phyloP scores from a whole-genome alignment of 345 rosid species.

The Corymbia maculata region DNA sequence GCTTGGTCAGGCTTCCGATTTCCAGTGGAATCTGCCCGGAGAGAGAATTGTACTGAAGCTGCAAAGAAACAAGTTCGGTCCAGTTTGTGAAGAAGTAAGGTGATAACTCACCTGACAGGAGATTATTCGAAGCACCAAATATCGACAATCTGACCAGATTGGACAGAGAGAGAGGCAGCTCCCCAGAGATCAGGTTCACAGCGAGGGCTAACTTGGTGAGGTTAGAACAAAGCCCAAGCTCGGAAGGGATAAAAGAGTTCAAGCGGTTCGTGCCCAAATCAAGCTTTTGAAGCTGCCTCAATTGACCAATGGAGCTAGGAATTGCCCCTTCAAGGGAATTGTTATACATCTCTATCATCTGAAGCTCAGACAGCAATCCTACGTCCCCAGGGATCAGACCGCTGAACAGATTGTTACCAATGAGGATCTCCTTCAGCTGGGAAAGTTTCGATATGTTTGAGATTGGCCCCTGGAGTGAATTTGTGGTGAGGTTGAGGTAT shows the following conservation, averaged over 20 bases:
- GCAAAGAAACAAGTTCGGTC: conserved; percentile 41
- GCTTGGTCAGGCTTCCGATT: conserved; percentile 29
- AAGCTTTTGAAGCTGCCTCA: conserved; percentile 23
- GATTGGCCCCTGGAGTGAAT: conserved; percentile 32
- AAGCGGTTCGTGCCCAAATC: conserved; percentile 30
- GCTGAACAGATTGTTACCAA: conserved; percentile 19
- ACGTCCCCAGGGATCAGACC: conserved; percentile 35
- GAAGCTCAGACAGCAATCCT: conserved; percentile 28
- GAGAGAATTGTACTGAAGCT: conserved; percentile 42
- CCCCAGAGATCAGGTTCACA: conserved; percentile 35
- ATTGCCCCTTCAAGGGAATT: conserved; percentile 40
- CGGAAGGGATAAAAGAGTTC: conserved; percentile 45
- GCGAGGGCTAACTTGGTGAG: conserved; percentile 52
- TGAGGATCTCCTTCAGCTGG: conserved; percentile 25
- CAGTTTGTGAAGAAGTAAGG: conserved; percentile 32
- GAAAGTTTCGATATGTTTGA: conserved; percentile 44
- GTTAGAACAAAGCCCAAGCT: conserved; percentile 41
- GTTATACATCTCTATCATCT: conserved; percentile 19
- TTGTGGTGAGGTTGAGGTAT: not conserved
- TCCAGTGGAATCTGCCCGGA: conserved; percentile 36
- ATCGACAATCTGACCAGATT: conserved; percentile 16
- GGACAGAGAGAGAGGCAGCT: conserved; percentile 41
- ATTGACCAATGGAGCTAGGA: conserved; percentile 48
- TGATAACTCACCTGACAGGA: conserved; percentile 34
- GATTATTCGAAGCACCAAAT: conserved; percentile 38